phyloP scores from a whole-genome alignment of 2,329 filamentous ascomycete genomes.

The Lithohypha guttulata region DNA sequence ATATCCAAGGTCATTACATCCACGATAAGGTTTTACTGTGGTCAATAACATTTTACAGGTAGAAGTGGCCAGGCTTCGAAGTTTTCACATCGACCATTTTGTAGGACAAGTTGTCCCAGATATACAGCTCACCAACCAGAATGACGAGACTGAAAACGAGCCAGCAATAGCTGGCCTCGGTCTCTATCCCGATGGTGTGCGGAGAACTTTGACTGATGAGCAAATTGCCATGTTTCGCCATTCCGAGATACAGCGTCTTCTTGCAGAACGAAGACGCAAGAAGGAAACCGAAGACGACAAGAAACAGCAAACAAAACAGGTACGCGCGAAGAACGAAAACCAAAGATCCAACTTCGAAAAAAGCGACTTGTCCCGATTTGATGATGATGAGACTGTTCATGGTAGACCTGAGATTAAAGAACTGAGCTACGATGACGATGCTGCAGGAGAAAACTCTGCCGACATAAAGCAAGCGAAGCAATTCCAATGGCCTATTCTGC shows the following conservation, averaged over 20 bases:
- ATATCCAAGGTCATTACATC: too few species aligned
- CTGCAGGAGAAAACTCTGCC: not conserved
- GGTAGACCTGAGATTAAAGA: not conserved
- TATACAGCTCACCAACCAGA: not conserved
- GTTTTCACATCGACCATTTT: conserved; percentile 20
- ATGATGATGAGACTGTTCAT: conserved; percentile 14
- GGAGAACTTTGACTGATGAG: conserved; percentile 81
- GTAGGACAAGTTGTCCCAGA: conserved; percentile 14
- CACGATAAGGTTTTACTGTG: too few species aligned
- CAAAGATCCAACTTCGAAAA: not conserved
- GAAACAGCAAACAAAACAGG: conserved; percentile 4
- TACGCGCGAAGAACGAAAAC: not conserved
- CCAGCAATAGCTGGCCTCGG: conserved; percentile 52
- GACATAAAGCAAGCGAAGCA: conserved; percentile 9
- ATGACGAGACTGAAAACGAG: conserved; percentile 20
- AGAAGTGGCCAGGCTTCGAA: conserved; percentile 13
- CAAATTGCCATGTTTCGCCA: conserved; percentile 86
- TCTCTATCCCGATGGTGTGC: conserved; percentile 76
- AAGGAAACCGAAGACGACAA: conserved; percentile 13
- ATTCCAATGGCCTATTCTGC: conserved; percentile 18
- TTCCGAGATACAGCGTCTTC: conserved; percentile 67
- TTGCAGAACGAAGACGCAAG: conserved; percentile 38
- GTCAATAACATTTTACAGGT: too few species aligned
- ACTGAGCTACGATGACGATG: conserved; percentile 3
- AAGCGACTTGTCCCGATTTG: conserved; percentile 2